phyloP scores from a whole-genome alignment of 306 rosid genomes.

The Inga leiocalycina region DNA sequence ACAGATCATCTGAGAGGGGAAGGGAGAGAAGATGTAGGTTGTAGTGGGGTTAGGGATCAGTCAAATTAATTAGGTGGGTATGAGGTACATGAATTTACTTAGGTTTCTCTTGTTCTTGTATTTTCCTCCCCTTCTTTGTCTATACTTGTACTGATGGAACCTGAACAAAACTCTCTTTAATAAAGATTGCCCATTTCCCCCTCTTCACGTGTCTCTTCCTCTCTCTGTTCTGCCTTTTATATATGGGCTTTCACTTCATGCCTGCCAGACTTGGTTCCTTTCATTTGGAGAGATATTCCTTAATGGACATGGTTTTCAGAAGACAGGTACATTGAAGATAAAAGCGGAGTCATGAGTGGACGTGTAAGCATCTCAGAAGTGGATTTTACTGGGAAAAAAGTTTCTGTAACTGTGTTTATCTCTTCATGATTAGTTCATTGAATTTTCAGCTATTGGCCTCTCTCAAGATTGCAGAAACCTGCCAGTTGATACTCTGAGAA shows the following conservation, averaged over 20 bases:
- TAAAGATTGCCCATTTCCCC: constrained; percentile 62
- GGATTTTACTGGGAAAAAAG: background rate
- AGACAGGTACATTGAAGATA: background rate
- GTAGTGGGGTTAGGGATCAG: constrained; percentile 57
- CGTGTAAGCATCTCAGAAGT: background rate
- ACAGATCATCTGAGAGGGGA: constrained; percentile 75
- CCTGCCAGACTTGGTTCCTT: constrained; percentile 40
- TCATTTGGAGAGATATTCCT: constrained; percentile 27
- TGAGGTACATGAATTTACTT: constrained; percentile 78
- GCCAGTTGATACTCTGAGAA: constrained; percentile 33
- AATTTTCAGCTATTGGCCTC: constrained; percentile 8
- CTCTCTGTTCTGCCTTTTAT: constrained; percentile 29
- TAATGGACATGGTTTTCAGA: background rate
- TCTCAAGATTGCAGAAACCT: constrained; percentile 30
- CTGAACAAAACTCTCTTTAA: constrained; percentile 56
- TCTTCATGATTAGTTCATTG: background rate
- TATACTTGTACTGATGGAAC: constrained; percentile 89
- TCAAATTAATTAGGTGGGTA: constrained; percentile 55
- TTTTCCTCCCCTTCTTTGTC: constrained; percentile 68
- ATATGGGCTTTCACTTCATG: constrained; percentile 35
- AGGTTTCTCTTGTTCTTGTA: constrained; percentile 54
- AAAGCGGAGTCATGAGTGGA: background rate
- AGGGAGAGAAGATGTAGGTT: constrained; percentile 47
- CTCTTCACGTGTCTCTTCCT: constrained; percentile 35
- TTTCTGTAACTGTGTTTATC: background rate